Conservation (phyloP, 768 basidiomycete species). For the Strobilomyces echinocephalus region DNA sequence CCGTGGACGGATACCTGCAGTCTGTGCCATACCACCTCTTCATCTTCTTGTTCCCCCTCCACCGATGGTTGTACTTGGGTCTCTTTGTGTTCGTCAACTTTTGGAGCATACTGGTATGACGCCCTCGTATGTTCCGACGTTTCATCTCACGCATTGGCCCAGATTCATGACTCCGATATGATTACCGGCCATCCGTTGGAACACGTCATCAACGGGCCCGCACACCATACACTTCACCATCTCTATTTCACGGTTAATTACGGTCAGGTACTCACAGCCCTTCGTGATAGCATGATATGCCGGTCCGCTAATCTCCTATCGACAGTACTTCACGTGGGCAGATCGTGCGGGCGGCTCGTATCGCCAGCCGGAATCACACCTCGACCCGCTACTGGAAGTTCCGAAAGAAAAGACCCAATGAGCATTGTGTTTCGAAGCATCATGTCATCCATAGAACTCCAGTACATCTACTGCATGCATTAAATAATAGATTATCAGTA, state of each 20-base stretch:
- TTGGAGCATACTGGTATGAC: conserved; percentile 84
- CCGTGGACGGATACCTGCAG: conserved; percentile 90
- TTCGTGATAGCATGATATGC: background rate
- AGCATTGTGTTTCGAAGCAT: background rate
- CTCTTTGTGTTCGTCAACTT: conserved; percentile 91
- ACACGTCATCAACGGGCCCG: conserved; percentile 92
- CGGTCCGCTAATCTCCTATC: conserved; percentile 16
- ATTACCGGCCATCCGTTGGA: conserved; percentile 87
- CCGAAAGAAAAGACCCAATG: conserved; percentile 28
- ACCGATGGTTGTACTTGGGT: conserved; percentile 75
- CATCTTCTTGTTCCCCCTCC: conserved; percentile 84
- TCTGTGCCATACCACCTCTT: conserved; percentile 94
- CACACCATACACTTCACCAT: conserved; percentile 96
- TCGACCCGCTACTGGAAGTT: conserved; percentile 79
- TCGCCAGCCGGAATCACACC: conserved; percentile 74
- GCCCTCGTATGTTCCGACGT: background rate
- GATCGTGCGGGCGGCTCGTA: conserved; percentile 83
- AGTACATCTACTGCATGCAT: conserved; percentile 14
- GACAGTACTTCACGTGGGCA: conserved; percentile 95
- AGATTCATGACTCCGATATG: conserved; percentile 99
- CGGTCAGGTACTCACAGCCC: conserved; percentile 63
- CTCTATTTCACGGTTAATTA: conserved; percentile 97
- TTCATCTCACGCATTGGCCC: background rate
- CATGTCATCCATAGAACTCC: conserved; percentile 5
- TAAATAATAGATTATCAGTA: conserved; percentile 17